These are phyloP conservation scores for Stramenopiles sp. DNA, from an alignment of 352 stramenopile species.

Conservation along the genomic window DNA sequence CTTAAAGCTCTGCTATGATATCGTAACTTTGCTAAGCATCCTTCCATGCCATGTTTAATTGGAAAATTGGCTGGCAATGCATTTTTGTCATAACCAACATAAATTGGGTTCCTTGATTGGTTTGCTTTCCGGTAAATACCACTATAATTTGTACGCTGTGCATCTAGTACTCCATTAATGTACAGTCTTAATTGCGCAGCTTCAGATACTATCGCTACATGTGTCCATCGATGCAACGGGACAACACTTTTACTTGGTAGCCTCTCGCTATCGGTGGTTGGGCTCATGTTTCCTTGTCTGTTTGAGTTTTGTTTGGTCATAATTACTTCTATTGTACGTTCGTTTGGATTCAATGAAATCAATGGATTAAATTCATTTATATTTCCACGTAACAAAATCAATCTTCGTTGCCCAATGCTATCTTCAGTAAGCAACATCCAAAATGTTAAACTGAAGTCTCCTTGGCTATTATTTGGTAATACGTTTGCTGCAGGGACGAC, in stretches of 20 bases:
- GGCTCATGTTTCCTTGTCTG: background rate
- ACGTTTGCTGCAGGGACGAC: background rate
- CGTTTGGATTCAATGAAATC: constrained; percentile 1
- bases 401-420: background rate
- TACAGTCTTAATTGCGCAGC: constrained; percentile 58
- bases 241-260: constrained; percentile 47
- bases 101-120: constrained; percentile 14
- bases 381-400: background rate
- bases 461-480: background rate
- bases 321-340: background rate
- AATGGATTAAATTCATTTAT: background rate
- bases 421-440: background rate
- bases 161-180: constrained; percentile 60
- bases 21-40: constrained; percentile 50
- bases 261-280: constrained; percentile 18
- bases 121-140: constrained; percentile 18
- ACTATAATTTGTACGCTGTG: constrained; percentile 36
- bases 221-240: constrained; percentile 40
- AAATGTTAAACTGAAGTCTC: constrained; percentile 4
- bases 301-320: background rate
- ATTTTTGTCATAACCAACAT: constrained; percentile 24
- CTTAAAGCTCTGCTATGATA: constrained; percentile 66
- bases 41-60: constrained; percentile 33
- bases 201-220: constrained; percentile 60
- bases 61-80: background rate